Conservation (phyloP, 2,329 filamentous ascomycete genomes). For the Furcasterigmium furcatum region DNA sequence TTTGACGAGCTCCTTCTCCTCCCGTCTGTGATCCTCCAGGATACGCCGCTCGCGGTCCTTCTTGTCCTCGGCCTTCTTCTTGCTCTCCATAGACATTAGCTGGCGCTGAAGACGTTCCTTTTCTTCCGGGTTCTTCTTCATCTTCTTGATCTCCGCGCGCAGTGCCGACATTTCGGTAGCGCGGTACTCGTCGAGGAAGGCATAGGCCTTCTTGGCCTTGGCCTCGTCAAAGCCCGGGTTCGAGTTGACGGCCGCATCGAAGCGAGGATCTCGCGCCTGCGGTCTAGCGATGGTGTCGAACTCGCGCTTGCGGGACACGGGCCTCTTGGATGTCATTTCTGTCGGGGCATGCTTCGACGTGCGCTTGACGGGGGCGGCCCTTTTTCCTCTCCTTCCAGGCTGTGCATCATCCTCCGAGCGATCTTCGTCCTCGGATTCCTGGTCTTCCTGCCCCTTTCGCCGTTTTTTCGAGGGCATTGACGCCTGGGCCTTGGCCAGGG, state of each 20-base stretch:
- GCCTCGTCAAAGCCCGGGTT: slow-evolving; percentile 47
- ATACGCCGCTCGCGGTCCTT: slow-evolving; percentile 70
- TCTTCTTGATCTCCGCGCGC: slow-evolving; percentile 59
- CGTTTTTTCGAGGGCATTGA: slow-evolving; percentile 45
- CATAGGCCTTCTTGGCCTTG: slow-evolving; percentile 69
- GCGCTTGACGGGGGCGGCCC: slow-evolving; percentile 33
- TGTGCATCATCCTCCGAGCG: slow-evolving; percentile 17
- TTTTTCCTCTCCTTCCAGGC: slow-evolving; percentile 18
- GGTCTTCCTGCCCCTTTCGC: slow-evolving; percentile 19
- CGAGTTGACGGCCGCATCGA: slow-evolving; percentile 63
- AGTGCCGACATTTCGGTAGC: slow-evolving; percentile 78
- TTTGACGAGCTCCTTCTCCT: slow-evolving; percentile 80
- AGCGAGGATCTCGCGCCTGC: slow-evolving; percentile 76
- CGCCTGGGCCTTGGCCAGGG: slow-evolving; percentile 82
- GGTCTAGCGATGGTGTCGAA: slow-evolving; percentile 63
- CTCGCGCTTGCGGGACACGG: slow-evolving; percentile 77
- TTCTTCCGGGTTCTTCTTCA: slow-evolving; percentile 58
- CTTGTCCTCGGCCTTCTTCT: slow-evolving; percentile 65
- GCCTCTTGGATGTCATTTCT: slow-evolving; percentile 76
- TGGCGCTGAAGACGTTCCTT: slow-evolving; percentile 70
- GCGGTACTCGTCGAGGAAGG: slow-evolving; percentile 84
- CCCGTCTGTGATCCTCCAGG: slow-evolving; percentile 69
- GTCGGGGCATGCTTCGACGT: slow-evolving; percentile 86
- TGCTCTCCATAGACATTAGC: slow-evolving; percentile 75
- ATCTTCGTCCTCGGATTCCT: slow-evolving; percentile 21